Evolutionary conservation across 179 eudicot species (phyloP).

Genomic region (Nepenthes alata): DNA sequence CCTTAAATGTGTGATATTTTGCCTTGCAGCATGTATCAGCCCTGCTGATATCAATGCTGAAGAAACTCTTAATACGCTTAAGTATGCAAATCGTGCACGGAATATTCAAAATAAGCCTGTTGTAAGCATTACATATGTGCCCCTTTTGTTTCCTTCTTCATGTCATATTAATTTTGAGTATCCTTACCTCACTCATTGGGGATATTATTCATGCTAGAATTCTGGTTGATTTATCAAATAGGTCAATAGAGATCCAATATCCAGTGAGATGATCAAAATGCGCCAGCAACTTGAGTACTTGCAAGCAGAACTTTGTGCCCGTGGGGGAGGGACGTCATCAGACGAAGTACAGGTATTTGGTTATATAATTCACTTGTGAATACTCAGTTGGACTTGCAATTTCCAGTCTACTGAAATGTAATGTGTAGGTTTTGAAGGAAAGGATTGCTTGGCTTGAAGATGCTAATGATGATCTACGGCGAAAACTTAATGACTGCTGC

Average conservation of each 20-base stretch:
- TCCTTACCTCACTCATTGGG: slow-evolving; percentile 1
- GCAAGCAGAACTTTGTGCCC: slow-evolving; percentile 95
- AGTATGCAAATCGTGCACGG: slow-evolving; percentile 98
- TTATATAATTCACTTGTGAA: neutral
- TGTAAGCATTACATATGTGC: slow-evolving; percentile 34
- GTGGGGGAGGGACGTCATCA: slow-evolving; percentile 70
- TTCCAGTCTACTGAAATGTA: slow-evolving; percentile 1
- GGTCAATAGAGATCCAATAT: slow-evolving; percentile 93
- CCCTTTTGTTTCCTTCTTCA: slow-evolving; percentile 5
- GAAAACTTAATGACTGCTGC: slow-evolving; percentile 66
- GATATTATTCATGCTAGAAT: slow-evolving; percentile 3
- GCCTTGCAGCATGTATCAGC: slow-evolving; percentile 85
- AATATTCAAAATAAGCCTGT: slow-evolving; percentile 96
- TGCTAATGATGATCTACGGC: slow-evolving; percentile 71
- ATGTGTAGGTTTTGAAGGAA: slow-evolving; percentile 62
- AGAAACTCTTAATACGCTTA: slow-evolving; percentile 95
- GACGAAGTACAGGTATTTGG: slow-evolving; percentile 66
- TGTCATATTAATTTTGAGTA: neutral
- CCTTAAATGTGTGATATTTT: slow-evolving; percentile 9
- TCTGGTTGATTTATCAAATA: slow-evolving; percentile 15
- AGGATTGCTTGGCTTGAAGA: slow-evolving; percentile 91
- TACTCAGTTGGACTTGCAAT: slow-evolving; percentile 1
- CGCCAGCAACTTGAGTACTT: slow-evolving; percentile 86
- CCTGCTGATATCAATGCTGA: slow-evolving; percentile 99
- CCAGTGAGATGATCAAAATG: slow-evolving; percentile 93